Evolutionary conservation across 2,329 filamentous ascomycete genomes (phyloP), one percentile per base, ranked within the genome.

Genomic region (Diatrype stigma): DNA sequence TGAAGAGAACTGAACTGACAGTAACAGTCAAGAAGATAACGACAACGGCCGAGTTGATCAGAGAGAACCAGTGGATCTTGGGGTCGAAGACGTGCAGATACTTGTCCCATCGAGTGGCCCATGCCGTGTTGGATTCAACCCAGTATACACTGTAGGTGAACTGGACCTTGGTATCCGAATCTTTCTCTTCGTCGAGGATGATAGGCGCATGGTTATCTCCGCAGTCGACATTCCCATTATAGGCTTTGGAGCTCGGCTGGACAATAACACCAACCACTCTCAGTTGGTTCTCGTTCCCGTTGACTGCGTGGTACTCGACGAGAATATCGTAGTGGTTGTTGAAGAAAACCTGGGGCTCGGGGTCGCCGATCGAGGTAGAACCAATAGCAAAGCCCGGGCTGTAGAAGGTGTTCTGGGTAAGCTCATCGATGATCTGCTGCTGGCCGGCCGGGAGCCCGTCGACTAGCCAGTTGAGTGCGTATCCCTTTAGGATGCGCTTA

Each of bases 101-200:
- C 72, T 96, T 97, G 77, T 99, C 94, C 94, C 94, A 99, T 57
- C 94, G 84, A 12, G 94, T 99, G 26, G 94, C 94, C 86, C 96
- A 99, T 1, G 88, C 89, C 1, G 92, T 97, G 1, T 79, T 66
- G 1, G 91, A 96, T 59, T 85, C 82, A 51, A 80, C 81, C 94
- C 94, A 99, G 70, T 86, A 88, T 14, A 97, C 90, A 58, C 88
- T 90, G 74, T 99, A 99, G 5, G 91, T 96, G 75, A 90, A 99
- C 2, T 84, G 82, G 21, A 96, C 89, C 19, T 79, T 73, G 19
- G 80, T 90, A 14, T 68, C 64, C 17, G 68, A 66, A 22, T 81
- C 78, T 2, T 76, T 76, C 5, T 80, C 74, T 60, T 87, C 84
- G 44, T 77, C 77, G 16, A 99, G 76, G 6, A 82, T 67, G n/a